Conservation (phyloP, 805 yeast genomes). For the Metschnikowia bowlesiae region DNA sequence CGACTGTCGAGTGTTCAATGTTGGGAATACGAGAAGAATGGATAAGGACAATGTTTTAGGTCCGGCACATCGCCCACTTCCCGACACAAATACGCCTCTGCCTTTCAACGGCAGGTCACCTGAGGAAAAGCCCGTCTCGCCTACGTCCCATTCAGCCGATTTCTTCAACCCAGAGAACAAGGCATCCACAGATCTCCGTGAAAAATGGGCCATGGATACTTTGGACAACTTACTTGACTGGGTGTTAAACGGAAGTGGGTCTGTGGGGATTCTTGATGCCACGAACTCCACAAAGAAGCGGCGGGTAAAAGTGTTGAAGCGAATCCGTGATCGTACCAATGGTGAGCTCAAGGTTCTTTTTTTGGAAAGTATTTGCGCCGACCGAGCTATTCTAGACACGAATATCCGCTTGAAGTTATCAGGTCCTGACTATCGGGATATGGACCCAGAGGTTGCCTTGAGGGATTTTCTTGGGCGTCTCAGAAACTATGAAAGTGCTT, state of each 20-base stretch:
- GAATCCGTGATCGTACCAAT: conserved; percentile 51
- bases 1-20: conserved; percentile 86
- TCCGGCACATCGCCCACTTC: conserved; percentile 61
- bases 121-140: conserved; percentile 18
- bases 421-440: conserved; percentile 88
- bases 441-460: conserved; percentile 78
- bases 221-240: conserved; percentile 78
- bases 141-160: conserved; percentile 61
- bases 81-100: conserved; percentile 38
- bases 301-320: conserved; percentile 52
- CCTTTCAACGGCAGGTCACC: conserved; percentile 17
- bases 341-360: conserved; percentile 73
- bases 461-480: conserved; percentile 76
- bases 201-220: conserved; percentile 96
- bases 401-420: conserved; percentile 80
- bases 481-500: conserved; percentile 79
- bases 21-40: conserved; percentile 87
- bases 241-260: conserved; percentile 73
- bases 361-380: conserved; percentile 84
- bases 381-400: conserved; percentile 70
- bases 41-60: conserved; percentile 52
- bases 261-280: conserved; percentile 89
- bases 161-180: conserved; percentile 81
- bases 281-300: conserved; percentile 72
- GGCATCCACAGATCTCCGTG: conserved; percentile 62